These are phyloP conservation scores for Pestalotiopsis sp. DNA, from an alignment of 2,329 filamentous ascomycete genomes.

Conservation along the genomic window DNA sequence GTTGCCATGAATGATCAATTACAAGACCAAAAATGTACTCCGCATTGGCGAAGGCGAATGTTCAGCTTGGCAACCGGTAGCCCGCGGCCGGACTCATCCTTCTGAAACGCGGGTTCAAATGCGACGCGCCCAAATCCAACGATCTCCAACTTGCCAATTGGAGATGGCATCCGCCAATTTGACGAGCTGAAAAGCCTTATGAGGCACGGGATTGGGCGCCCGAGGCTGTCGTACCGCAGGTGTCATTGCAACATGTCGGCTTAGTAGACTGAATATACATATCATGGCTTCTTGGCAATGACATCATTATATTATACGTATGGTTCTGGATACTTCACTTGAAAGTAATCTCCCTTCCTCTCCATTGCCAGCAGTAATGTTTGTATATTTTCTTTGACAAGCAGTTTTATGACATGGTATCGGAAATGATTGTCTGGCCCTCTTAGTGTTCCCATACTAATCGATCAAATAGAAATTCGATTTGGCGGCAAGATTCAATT, in stretches of 20 bases:
- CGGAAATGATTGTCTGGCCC: no score
- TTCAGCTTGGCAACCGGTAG: not conserved
- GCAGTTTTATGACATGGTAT: no score
- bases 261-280: not conserved
- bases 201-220: not conserved
- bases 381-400: no score
- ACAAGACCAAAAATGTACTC: not conserved
- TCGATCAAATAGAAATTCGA: no score
- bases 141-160: not conserved
- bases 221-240: not conserved
- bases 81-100: not conserved
- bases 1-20: not conserved
- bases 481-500: no score
- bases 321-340: no score
- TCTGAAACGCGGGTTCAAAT: constrained; percentile 1
- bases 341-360: no score
- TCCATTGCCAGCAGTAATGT: no score
- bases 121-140: not conserved
- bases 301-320: not conserved
- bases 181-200: not conserved
- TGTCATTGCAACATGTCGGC: not conserved
- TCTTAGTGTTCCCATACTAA: no score
- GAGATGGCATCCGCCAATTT: not conserved
- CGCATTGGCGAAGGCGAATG: not conserved
- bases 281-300: not conserved